Conservation (phyloP, 176 grass and related monocot species). For the Cenchrus americanus region DNA sequence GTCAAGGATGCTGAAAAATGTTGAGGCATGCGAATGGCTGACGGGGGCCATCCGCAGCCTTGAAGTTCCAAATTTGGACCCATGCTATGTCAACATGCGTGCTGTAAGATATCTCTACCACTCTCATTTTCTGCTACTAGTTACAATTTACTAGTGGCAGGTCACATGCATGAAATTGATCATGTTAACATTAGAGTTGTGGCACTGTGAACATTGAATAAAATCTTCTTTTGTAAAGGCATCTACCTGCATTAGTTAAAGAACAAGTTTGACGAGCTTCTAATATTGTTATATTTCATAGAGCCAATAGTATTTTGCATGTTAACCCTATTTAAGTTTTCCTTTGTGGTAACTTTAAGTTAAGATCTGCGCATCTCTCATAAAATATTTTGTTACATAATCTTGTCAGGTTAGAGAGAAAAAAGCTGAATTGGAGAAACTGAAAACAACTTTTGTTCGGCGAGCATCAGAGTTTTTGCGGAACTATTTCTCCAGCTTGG, state of each 20-base stretch:
- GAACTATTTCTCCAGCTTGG: slow-evolving; percentile 95
- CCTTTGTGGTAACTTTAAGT: slow-evolving; percentile 7
- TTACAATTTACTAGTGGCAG: slow-evolving; percentile 29
- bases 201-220: slow-evolving; percentile 19
- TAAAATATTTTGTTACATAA: slow-evolving; percentile 9
- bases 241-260: background rate
- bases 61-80: slow-evolving; percentile 91
- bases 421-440: slow-evolving; percentile 77
- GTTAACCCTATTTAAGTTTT: slow-evolving; percentile 7
- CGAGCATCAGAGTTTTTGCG: slow-evolving; percentile 90
- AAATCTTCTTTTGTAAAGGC: slow-evolving; percentile 2
- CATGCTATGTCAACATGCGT: slow-evolving; percentile 81
- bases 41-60: slow-evolving; percentile 73
- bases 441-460: slow-evolving; percentile 86
- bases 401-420: slow-evolving; percentile 76
- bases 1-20: slow-evolving; percentile 93
- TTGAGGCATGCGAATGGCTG: slow-evolving; percentile 99
- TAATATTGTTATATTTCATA: slow-evolving; percentile 13
- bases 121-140: slow-evolving; percentile 28
- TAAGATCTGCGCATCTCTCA: slow-evolving; percentile 17
- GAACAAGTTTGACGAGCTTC: slow-evolving; percentile 5
- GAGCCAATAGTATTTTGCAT: background rate
- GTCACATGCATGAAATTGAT: background rate
- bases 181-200: slow-evolving; percentile 38
- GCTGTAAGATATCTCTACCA: slow-evolving; percentile 61